Evolutionary conservation across 768 basidiomycete genomes (phyloP).

Genomic region (Hericium coralloides): DNA sequence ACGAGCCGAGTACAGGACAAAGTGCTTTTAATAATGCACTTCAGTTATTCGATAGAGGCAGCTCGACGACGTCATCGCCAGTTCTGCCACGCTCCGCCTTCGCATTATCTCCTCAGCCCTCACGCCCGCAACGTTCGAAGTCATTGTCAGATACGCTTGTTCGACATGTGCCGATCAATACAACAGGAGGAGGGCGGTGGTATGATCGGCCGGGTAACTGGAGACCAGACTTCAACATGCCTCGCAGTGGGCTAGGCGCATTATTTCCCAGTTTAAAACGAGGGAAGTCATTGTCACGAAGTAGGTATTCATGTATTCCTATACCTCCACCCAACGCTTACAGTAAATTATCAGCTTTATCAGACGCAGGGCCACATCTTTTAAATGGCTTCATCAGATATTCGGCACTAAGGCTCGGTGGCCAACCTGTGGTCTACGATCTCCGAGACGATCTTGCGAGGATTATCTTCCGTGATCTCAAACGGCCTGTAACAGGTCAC

Average conservation of each 20-base stretch:
- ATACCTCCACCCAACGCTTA: not conserved
- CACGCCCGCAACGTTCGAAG: not conserved
- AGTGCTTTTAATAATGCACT: slow-evolving; percentile 12
- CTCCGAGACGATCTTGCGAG: slow-evolving; percentile 33
- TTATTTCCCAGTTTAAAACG: slow-evolving; percentile 15
- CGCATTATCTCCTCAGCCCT: slow-evolving; percentile 3
- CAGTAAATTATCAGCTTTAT: not conserved
- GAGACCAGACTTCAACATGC: slow-evolving; percentile 25
- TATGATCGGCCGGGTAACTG: slow-evolving; percentile 17
- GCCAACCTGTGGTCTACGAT: slow-evolving; percentile 39
- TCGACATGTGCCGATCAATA: not conserved
- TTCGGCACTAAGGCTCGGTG: slow-evolving; percentile 10
- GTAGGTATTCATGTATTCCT: slow-evolving; percentile 1
- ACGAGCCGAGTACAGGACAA: slow-evolving; percentile 12
- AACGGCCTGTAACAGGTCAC: slow-evolving; percentile 32
- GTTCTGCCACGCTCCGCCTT: slow-evolving; percentile 5
- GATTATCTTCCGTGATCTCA: slow-evolving; percentile 37
- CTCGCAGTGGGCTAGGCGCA: slow-evolving; percentile 14
- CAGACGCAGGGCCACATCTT: slow-evolving; percentile 8
- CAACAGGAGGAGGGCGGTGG: not conserved
- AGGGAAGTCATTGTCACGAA: slow-evolving; percentile 14
- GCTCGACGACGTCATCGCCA: not conserved
- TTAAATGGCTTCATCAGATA: slow-evolving; percentile 22
- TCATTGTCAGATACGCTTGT: slow-evolving; percentile 2
- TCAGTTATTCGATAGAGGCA: not conserved